A percentile compares a stretch with the other conserved stretches of the same genome.
These are phyloP conservation scores for Talaromyces marneffei DNA, from an alignment of 2,329 filamentous ascomycete genomes.

Conservation along the genomic window DNA sequence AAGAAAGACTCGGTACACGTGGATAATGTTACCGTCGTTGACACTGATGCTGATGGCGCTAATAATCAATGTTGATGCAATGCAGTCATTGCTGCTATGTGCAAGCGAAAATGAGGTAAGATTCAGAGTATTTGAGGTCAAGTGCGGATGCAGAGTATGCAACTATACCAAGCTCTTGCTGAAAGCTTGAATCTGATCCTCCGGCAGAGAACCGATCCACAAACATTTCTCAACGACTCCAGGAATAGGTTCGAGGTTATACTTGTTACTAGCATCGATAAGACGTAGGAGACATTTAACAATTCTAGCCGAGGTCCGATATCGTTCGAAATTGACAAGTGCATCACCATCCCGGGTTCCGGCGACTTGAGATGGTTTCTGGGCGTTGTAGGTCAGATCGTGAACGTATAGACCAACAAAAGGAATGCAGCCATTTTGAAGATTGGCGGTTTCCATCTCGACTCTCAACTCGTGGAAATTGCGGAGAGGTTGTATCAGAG, in stretches of 20 bases:
- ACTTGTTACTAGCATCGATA: slow-evolving; percentile 59
- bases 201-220: slow-evolving; percentile 57
- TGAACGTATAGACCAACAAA: slow-evolving; percentile 63
- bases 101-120: neutral
- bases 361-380: slow-evolving; percentile 56
- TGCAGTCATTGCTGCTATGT: neutral
- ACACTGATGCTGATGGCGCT: neutral
- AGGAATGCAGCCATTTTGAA: slow-evolving; percentile 59
- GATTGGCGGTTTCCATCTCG: slow-evolving; percentile 57
- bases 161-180: slow-evolving; percentile 41
- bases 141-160: neutral
- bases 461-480: slow-evolving; percentile 59
- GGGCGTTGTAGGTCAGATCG: slow-evolving; percentile 61
- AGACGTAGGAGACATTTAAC: slow-evolving; percentile 59
- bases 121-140: neutral
- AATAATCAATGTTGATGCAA: neutral
- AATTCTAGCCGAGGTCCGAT: slow-evolving; percentile 59
- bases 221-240: slow-evolving; percentile 58
- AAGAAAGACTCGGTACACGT: neutral
- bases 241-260: slow-evolving; percentile 52
- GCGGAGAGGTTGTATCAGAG: slow-evolving; percentile 55
- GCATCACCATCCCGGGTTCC: slow-evolving; percentile 45
- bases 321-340: slow-evolving; percentile 62
- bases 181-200: slow-evolving; percentile 50
- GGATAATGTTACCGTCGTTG: neutral